Percentiles rank a stretch among this genome's conserved stretches.
Evolutionary conservation across 2,329 filamentous ascomycete genomes (phyloP).

Genomic region (Colletotrichum godetiae): DNA sequence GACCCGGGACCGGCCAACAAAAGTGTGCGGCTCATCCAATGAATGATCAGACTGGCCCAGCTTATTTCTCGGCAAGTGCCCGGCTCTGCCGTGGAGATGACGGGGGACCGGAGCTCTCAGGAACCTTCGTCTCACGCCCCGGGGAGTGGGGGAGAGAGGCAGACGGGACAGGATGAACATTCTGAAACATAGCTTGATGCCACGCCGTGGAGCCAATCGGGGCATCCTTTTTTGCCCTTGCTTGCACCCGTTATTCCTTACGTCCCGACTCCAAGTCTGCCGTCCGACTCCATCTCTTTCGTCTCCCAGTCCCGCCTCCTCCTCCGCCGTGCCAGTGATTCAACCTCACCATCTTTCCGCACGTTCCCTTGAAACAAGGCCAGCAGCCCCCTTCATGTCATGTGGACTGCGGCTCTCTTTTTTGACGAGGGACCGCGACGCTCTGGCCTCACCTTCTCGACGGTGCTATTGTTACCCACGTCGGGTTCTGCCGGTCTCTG

Average conservation of each 20-base stretch:
- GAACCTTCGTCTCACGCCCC: background rate
- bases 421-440: background rate
- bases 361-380: slow-evolving; percentile 31
- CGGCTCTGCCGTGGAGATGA: slow-evolving; percentile 1
- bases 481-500: background rate
- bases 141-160: background rate
- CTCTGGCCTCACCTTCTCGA: background rate
- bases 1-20: background rate
- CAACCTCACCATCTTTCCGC: slow-evolving; percentile 4
- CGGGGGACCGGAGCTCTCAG: slow-evolving; percentile 10
- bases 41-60: background rate
- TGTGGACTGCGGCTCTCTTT: background rate
- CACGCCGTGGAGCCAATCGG: slow-evolving; percentile 24
- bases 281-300: background rate
- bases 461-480: background rate
- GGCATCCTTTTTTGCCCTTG: background rate
- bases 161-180: slow-evolving; percentile 13
- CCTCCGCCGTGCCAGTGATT: background rate
- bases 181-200: slow-evolving; percentile 25
- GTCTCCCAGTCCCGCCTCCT: background rate
- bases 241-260: background rate
- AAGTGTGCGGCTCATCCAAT: background rate
- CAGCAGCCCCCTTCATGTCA: slow-evolving; percentile 6
- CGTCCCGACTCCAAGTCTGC: no score
- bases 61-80: slow-evolving; percentile 8